phyloP scores from a whole-genome alignment of 495 filamentous ascomycete genomes.

The Tuber brumale region DNA sequence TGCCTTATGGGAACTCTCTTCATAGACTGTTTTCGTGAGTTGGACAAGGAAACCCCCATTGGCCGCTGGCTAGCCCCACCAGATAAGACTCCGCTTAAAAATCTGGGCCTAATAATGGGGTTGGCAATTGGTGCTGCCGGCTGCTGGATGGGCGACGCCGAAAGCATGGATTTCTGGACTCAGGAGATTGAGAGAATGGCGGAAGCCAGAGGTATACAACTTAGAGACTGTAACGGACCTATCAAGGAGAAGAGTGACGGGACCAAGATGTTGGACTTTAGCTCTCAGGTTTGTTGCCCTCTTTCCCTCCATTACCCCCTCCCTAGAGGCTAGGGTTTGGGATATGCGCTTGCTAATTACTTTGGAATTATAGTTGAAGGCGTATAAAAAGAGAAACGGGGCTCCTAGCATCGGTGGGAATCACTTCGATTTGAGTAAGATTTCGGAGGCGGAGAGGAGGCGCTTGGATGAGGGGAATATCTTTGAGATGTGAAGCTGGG shows the following conservation, averaged over 20 bases:
- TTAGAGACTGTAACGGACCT: slow-evolving; percentile 11
- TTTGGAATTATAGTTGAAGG: neutral
- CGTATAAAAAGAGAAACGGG: neutral
- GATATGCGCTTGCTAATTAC: neutral
- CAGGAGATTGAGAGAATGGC: slow-evolving; percentile 12
- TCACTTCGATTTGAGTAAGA: neutral
- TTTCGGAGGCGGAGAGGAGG: neutral
- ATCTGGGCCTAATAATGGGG: slow-evolving; percentile 17
- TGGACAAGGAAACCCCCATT: neutral
- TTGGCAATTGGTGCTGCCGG: slow-evolving; percentile 7
- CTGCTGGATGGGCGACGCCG: neutral
- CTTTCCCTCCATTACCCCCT: neutral
- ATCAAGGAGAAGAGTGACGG: slow-evolving; percentile 1
- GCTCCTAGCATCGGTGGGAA: neutral
- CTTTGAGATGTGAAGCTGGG: neutral
- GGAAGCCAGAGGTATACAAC: slow-evolving; percentile 2
- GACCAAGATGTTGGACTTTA: neutral
- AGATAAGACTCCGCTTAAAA: slow-evolving; percentile 8
- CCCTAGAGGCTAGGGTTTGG: neutral
- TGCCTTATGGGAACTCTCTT: slow-evolving; percentile 13
- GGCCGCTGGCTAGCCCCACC: neutral
- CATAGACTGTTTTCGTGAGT: slow-evolving; percentile 12
- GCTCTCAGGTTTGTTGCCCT: neutral
- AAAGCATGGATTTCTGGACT: neutral
- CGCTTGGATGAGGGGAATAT: neutral